These are phyloP conservation scores for Colletotrichum noveboracense DNA, from an alignment of 2,329 filamentous ascomycete genomes.

Conservation along the genomic window DNA sequence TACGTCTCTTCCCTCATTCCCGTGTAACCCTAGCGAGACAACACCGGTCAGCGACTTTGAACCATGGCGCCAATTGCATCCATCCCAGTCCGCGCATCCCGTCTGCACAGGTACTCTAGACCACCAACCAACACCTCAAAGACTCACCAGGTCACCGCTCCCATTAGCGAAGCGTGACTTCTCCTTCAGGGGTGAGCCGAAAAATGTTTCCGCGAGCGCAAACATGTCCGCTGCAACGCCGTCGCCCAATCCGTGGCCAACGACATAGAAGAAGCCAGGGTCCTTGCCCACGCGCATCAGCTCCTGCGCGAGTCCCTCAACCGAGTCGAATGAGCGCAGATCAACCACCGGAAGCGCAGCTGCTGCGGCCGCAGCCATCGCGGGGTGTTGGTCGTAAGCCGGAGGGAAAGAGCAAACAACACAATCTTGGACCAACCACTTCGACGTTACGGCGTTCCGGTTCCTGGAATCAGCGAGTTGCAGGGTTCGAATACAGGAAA, in stretches of 20 bases:
- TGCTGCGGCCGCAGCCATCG: not conserved
- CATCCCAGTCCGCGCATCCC: not conserved
- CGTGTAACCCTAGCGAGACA: conserved; percentile 19
- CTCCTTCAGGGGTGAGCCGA: not conserved
- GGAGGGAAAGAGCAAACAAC: not conserved
- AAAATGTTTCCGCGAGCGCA: conserved; percentile 12
- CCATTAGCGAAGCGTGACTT: conserved; percentile 10
- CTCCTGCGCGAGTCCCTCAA: conserved; percentile 10
- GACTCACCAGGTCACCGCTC: conserved; percentile 21
- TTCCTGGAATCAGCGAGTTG: not conserved
- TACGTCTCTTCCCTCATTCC: conserved; percentile 23
- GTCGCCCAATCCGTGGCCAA: conserved; percentile 18
- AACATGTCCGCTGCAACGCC: conserved; percentile 16
- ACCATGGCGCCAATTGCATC: not conserved
- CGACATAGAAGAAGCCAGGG: conserved; percentile 23
- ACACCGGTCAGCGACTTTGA: not conserved
- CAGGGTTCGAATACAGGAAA: not conserved
- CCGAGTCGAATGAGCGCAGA: not conserved
- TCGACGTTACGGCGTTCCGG: not conserved
- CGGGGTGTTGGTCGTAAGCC: not conserved
- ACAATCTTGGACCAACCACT: not conserved
- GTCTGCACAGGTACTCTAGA: not conserved
- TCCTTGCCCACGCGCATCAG: conserved; percentile 23
- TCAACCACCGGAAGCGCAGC: conserved; percentile 16
- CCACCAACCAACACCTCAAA: not conserved